A percentile compares a stretch with the other conserved stretches of the same genome.
These are phyloP conservation scores for Silene noctiflora DNA, from an alignment of 179 eudicot genomes.

Conservation along the genomic window DNA sequence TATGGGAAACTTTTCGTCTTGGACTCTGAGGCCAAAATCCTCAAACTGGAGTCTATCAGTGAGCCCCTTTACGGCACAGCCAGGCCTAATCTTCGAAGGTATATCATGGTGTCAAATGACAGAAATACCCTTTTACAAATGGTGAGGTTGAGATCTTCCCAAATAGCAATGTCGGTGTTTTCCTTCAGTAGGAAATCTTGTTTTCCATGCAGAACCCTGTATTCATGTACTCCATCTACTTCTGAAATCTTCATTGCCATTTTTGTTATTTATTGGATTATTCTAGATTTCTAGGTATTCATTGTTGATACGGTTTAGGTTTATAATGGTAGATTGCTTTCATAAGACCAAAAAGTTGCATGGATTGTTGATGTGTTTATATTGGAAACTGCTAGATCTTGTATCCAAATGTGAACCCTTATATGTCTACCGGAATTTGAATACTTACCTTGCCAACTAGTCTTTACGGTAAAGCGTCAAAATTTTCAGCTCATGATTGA, in stretches of 20 bases:
- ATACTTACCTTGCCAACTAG: not conserved
- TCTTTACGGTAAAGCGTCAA: not conserved
- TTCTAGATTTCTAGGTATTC: not conserved
- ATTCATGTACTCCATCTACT: not conserved
- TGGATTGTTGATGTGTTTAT: not conserved
- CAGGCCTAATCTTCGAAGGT: conserved; percentile 8
- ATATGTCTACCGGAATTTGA: not conserved
- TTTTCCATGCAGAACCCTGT: not conserved
- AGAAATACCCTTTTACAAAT: conserved; percentile 18
- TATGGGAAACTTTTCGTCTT: conserved; percentile 9
- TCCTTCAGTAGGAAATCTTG: conserved; percentile 2
- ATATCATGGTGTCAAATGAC: conserved; percentile 17
- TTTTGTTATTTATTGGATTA: not conserved
- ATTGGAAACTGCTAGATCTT: conserved; percentile 7
- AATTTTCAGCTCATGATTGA: not conserved
- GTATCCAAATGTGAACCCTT: not conserved
- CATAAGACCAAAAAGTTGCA: not conserved
- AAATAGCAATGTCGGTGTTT: not conserved
- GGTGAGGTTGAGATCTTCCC: conserved; percentile 8
- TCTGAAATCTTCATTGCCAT: not conserved
- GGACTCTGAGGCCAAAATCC: not conserved
- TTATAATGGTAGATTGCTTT: not conserved
- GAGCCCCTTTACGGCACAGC: not conserved
- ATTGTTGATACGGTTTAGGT: not conserved
- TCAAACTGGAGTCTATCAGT: not conserved